Evolutionary conservation across 2,329 filamentous ascomycete genomes (phyloP).

Genomic region (Aspergillus ochraceoroseus): DNA sequence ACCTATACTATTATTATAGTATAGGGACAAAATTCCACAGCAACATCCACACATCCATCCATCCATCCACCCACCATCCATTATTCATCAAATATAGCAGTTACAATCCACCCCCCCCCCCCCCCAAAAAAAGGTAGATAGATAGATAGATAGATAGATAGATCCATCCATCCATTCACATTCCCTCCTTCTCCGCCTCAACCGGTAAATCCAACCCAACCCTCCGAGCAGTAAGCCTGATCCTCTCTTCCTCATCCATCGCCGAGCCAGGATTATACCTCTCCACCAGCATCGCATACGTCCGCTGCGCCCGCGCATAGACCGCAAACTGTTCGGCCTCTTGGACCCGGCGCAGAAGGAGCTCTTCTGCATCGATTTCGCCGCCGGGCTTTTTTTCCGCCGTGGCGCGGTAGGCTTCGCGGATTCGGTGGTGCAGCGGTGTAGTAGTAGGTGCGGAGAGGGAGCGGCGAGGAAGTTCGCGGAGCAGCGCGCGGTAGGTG

Average conservation of each 20-base stretch:
- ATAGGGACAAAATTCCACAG: not conserved
- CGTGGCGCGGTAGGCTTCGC: constrained; percentile 53
- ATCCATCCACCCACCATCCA: not conserved
- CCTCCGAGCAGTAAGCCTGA: constrained; percentile 74
- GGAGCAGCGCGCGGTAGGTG: constrained; percentile 81
- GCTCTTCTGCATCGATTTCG: constrained; percentile 14
- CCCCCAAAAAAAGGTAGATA: no score
- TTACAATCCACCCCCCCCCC: not conserved
- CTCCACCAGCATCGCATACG: constrained; percentile 75
- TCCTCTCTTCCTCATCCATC: constrained; percentile 77
- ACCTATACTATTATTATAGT: no score
- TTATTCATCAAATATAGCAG: no score
- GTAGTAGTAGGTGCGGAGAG: constrained; percentile 60
- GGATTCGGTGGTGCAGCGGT: constrained; percentile 65
- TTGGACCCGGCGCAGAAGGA: constrained; percentile 32
- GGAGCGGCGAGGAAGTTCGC: constrained; percentile 74
- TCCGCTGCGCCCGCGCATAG: constrained; percentile 80
- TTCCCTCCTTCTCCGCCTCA: constrained; percentile 45
- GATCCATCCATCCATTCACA: constrained; percentile 2
- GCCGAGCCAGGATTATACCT: constrained; percentile 90
- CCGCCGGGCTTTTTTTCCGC: constrained; percentile 6
- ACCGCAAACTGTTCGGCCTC: constrained; percentile 72
- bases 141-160: no score
- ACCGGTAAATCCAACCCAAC: constrained; percentile 86
- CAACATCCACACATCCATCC: not conserved